Evolutionary conservation across 768 basidiomycete genomes (phyloP), one percentile per base, ranked within the genome.

Genomic region (Lanmaoa rubissima): DNA sequence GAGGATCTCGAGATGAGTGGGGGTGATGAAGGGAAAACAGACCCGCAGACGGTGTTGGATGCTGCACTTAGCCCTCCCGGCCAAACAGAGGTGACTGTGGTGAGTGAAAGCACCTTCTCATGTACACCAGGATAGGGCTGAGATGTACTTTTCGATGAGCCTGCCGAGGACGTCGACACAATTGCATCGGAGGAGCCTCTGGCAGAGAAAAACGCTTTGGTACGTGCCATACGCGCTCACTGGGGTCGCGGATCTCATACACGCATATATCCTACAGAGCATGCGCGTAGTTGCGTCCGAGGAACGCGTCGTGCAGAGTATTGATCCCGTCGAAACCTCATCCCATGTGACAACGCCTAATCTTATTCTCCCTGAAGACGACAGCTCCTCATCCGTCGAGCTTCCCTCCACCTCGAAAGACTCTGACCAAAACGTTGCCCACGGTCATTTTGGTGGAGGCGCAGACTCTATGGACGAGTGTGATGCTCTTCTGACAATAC

Each of bases 281-380:
- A 12, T 45, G 24, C 38, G 14, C 2, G 34, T 5, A 12, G 16
- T 26, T 17, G 16, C 12, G 9, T n/a, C 17, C 10, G 44, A 48
- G 14, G 43, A 41, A 12, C 19, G 8, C 21, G 26, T n/a, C 26
- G 13, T n/a, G n/a, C 38, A 16, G n/a, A 35, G 47, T 12, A 6
- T 2, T 14, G 43, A 41, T 36, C 7, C 8, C 21, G 21, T 41
- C 14, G 24, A 32, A 16, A 13, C 5, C 11, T 1, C 5, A 38
- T 51, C 48, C 8, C 32, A 21, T 17, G 1, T 26, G 24, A 43
- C 36, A 4, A 55, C 60, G 5, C 60, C 61, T 21, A 52, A 64
- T 17, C 64, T 68, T 10, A 1, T 68, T 31, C 48, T 67, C 1
- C 64, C 66, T 6, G 59, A 66, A 14, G 54, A 56, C 10, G 45